Conservation (phyloP, 306 rosid genomes). For the Cicer arietinum region DNA sequence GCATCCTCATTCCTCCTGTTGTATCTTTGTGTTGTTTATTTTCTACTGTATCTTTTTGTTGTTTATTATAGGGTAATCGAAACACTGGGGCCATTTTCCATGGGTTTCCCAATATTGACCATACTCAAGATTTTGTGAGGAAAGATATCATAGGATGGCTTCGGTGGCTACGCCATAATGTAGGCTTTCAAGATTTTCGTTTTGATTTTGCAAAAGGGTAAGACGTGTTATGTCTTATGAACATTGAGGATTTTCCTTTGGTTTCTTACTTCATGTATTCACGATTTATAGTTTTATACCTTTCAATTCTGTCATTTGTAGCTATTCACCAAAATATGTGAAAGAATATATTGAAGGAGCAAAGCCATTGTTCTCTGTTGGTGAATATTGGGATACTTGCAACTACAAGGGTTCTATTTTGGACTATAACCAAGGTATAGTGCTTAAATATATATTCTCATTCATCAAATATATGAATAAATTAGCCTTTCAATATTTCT, state of each 20-base stretch:
- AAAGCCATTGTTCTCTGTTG: slow-evolving; percentile 80
- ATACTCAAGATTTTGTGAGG: slow-evolving; percentile 81
- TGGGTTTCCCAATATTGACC: slow-evolving; percentile 97
- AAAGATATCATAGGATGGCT: slow-evolving; percentile 84
- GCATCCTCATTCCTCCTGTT: background rate
- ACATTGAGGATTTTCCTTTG: background rate
- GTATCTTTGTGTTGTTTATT: background rate
- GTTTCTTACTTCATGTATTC: slow-evolving; percentile 11
- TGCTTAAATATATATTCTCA: background rate
- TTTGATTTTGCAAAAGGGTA: slow-evolving; percentile 94
- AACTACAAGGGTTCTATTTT: slow-evolving; percentile 66
- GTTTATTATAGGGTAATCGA: slow-evolving; percentile 63
- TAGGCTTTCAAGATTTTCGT: slow-evolving; percentile 93
- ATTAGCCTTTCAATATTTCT: slow-evolving; percentile 12
- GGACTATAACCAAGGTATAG: slow-evolving; percentile 88
- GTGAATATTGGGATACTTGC: slow-evolving; percentile 95
- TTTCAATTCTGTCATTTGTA: slow-evolving; percentile 39
- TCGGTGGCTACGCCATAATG: slow-evolving; percentile 65
- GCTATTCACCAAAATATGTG: slow-evolving; percentile 82
- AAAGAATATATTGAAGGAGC: slow-evolving; percentile 88
- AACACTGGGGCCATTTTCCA: slow-evolving; percentile 76
- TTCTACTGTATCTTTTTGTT: background rate
- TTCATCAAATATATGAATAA: background rate
- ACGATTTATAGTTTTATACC: slow-evolving; percentile 15
- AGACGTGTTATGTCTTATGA: slow-evolving; percentile 28